Evolutionary conservation across 192 early-diverging fungal genomes (phyloP).

Genomic region (Dissophora ornata): DNA sequence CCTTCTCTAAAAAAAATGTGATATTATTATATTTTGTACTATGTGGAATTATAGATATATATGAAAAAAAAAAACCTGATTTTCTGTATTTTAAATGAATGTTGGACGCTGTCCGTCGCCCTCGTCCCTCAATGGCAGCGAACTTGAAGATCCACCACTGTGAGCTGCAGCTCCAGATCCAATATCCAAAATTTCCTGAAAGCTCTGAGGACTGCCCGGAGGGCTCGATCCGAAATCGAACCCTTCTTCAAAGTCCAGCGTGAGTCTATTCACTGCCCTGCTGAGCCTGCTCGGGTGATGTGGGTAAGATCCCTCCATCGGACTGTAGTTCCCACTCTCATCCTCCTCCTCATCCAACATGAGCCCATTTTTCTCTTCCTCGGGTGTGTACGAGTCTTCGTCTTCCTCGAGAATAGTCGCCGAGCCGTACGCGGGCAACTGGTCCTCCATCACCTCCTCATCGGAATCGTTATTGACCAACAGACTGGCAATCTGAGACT

Average conservation of each 20-base stretch:
- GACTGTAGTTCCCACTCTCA: constrained; percentile 43
- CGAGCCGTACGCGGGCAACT: constrained; percentile 10
- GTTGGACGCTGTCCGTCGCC: constrained; percentile 15
- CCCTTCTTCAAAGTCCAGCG: constrained; percentile 45
- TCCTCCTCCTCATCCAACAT: constrained; percentile 45
- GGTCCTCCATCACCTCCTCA: constrained; percentile 9
- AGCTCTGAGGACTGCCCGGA: constrained; percentile 48
- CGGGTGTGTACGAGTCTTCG: constrained; percentile 18
- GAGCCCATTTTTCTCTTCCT: constrained; percentile 27
- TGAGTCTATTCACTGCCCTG: constrained; percentile 33
- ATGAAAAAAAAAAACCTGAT: background rate
- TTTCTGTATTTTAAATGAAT: constrained; percentile 16
- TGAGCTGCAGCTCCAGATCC: constrained; percentile 22
- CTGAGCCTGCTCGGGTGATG: constrained; percentile 35
- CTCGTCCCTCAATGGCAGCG: constrained; percentile 35
- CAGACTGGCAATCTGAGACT: constrained; percentile 33
- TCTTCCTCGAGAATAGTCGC: constrained; percentile 44
- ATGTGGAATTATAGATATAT: background rate
- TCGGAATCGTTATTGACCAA: constrained; percentile 16
- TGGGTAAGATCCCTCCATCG: constrained; percentile 35
- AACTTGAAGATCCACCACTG: constrained; percentile 39
- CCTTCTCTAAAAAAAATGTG: background rate
- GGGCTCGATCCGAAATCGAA: constrained; percentile 42
- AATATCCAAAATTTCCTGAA: constrained; percentile 50
- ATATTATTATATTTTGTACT: background rate